Base-by-base conservation (phyloP, 2,329 filamentous ascomycete species). In the Curvularia eragrostidis region DNA sequence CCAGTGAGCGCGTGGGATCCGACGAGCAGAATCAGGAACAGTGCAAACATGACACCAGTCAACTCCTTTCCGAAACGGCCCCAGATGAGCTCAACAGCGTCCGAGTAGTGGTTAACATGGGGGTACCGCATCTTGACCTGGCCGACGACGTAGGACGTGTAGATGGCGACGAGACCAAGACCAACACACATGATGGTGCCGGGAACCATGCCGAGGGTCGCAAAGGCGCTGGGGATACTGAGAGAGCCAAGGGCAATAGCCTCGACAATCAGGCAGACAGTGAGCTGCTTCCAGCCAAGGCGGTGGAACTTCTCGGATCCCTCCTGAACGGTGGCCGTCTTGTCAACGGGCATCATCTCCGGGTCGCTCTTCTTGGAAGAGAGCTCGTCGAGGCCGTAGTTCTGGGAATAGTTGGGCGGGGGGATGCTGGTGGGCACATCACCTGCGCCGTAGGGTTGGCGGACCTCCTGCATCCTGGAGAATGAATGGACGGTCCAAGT, bases 1-100 rank as follows among this genome's bases (percentile, higher is more conserved):
- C 90, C 90, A 0, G 89, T 90, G 62, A 91, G 79, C 54, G 89
- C 82, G 76, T 92, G 90, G 19, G 88, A 89, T 47, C 85, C 87
- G 72, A 90, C 87, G 61, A 90, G 83, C 75, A 92, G 88, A 30
- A 75, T 65, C 43, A 75, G 56, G 62, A 73, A 74, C 23, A 76
- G 65, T 41, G 68, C 70, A 57, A 74, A 74, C 53, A 91, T 71
- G 74, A 89, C 87, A 63, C 88, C 85, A 0, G 87, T 87, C 46
- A 85, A 79, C 53, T 77, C 74, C 36, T 73, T 71, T 48, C 75
- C 75, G 49, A 75, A 74, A 18, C 77, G 77, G 12, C 89, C 90
- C 67, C 83, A 82, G 59, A 91, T 79, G 55, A 91, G 80, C 46
- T 83, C 79, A 4, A 88, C 88, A 6, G 87, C 89, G 65, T 91